Evolutionary conservation across 768 basidiomycete genomes (phyloP), one percentile per base, ranked within the genome.

Genomic region (Royoungia palumana): DNA sequence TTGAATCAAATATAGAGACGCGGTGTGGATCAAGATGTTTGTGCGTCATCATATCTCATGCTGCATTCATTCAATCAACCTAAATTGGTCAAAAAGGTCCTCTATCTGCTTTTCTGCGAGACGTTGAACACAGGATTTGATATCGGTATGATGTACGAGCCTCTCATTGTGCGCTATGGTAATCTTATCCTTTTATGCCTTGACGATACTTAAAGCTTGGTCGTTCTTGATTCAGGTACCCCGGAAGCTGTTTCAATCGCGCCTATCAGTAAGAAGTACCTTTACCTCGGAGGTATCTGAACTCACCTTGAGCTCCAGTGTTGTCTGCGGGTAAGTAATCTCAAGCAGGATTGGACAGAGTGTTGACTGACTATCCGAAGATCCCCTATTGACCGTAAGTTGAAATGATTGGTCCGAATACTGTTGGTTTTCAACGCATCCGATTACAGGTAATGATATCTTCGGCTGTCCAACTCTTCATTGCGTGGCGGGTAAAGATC

Each of bases 131-230:
- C 73, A 3, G 56, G 63, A 5, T 79, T 77, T 52, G 72, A 75
- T 28, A 61, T 73, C 17, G 54, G 69, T 2, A 76, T 77, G 53
- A 52, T 80, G 16, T 81, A 80, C 47, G 61, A 72, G 11, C 70
- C 77, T 6, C 66, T 81, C 25, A 72, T 80, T 30, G 59, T 62
- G 11, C 65, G 73, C 49, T 80, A 77, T 35, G 75, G 79, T 77
- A 32, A 16, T 32, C 32, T 14, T 16, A 32, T 14, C 32, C 16
- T 14, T 8, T 32, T 32, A 16, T 16, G 6, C 4, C 14, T 32
- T 32, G 32, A 32, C 14, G 16, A 14, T 32, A 5, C 32, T 32
- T 14, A 32, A 32, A 6, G 14, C 16, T 32, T 16, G 32, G 32
- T 32, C 32, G 32, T 32, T 13, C 32, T 25, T 67, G 62, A 63